A percentile compares a stretch with the other conserved stretches of the same genome.
Conservation (phyloP, 768 basidiomycete species). For the Macrolepiota fuliginosa region DNA sequence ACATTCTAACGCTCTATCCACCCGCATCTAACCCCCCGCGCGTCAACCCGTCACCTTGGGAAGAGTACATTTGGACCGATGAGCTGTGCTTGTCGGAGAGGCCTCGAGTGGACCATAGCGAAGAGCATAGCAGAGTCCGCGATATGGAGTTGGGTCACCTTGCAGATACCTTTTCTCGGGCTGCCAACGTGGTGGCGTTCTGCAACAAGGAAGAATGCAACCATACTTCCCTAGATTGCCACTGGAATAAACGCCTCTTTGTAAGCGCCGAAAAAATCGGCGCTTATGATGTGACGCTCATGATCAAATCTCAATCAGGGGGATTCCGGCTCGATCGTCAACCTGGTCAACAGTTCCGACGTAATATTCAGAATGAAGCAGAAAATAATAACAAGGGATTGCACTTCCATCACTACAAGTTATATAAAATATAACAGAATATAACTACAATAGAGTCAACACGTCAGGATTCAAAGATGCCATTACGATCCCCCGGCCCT, state of each 20-base stretch:
- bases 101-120: background rate
- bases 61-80: constrained; percentile 12
- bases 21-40: background rate
- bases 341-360: constrained; percentile 7
- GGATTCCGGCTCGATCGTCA: background rate
- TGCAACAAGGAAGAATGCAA: constrained; percentile 16
- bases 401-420: constrained; percentile 20
- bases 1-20: background rate
- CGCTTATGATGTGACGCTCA: constrained; percentile 13
- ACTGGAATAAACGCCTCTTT: constrained; percentile 18
- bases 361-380: background rate
- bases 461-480: no score
- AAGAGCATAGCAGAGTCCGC: constrained; percentile 10
- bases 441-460: no score
- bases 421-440: no score
- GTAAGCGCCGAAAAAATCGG: constrained; percentile 21
- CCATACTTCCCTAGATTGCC: constrained; percentile 16
- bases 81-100: constrained; percentile 11
- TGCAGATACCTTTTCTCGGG: constrained; percentile 19
- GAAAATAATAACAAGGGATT: background rate
- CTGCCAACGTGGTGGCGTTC: constrained; percentile 18
- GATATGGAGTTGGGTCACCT: constrained; percentile 18
- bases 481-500: no score
- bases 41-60: background rate
- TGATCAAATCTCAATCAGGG: constrained; percentile 7